Evolutionary conservation across 805 yeast species (phyloP), one percentile per base, ranked within the genome.

Genomic region (Cyberlindnera americana): DNA sequence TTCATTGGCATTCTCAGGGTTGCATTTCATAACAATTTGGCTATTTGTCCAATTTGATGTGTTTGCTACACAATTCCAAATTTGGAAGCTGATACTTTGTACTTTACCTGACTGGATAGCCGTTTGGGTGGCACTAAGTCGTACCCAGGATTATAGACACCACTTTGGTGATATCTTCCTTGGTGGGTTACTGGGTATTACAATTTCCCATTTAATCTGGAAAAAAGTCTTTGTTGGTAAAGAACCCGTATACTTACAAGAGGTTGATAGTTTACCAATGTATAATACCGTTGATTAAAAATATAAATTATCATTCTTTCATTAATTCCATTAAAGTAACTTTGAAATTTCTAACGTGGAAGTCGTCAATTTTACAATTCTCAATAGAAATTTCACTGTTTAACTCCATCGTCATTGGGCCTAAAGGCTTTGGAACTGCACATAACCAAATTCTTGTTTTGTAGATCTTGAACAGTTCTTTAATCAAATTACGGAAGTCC

Each of bases 81-180:
- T 76, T 3, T 78, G 86, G 83, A 72, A 87, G 53, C 59, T 74
- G 29, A 44, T 73, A 5, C 50, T 78, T 5, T 63, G 77, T 2
- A 55, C 65, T 4, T 33, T 72, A 11, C 91, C 93, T 2, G 57
- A 75, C 2, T 53, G 87, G n/a, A 69, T 83, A 2, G 96, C 97
- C 0, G 54, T 73, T 1, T 72, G 80, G 49, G 78, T 93, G 46
- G 97, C 96, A 0, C 60, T 85, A 39, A 77, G 91, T 25, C 74
- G 99, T 48, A 85, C 95, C 2, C 83, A 83, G 50, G 98, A 91
- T 62, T 89, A 89, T 62, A 73, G 96, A 57, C 99, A 91, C 56
- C 97, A 90, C 62, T 87, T 84, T 57, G 69, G 83, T 15, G 99
- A 91, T 60, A 80, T 91, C 3, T 47, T 82, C 1, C 56, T 81